A percentile compares a stretch with the other conserved stretches of the same genome.
These are phyloP conservation scores for Phytophthora quininea DNA, from an alignment of 352 stramenopile genomes.

Conservation along the genomic window DNA sequence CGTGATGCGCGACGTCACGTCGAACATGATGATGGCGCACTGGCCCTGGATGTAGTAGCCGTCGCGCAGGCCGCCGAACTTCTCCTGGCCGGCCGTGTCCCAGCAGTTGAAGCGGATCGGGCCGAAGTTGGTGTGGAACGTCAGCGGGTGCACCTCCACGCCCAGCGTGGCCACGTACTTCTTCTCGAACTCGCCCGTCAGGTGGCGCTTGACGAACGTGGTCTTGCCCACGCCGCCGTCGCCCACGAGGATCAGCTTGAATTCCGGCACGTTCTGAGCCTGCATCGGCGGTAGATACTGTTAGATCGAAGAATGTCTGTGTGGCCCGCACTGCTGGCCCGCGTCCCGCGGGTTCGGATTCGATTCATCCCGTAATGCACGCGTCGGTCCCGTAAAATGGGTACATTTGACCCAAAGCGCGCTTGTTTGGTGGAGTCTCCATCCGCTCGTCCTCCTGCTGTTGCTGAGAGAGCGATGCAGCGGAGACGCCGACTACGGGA, in stretches of 20 bases:
- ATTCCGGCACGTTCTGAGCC: conserved; percentile 95
- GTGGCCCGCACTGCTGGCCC: too few relatives aligned
- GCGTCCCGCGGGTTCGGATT: neutral
- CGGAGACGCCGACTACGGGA: too few relatives aligned
- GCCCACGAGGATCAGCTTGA: conserved; percentile 99
- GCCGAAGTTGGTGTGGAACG: conserved; percentile 99
- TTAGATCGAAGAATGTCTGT: too few relatives aligned
- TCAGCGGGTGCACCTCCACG: conserved; percentile 99
- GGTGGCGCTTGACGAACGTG: conserved; percentile 99
- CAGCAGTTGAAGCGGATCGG: conserved; percentile 99
- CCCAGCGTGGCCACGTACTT: conserved; percentile 99
- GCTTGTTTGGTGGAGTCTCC: too few relatives aligned
- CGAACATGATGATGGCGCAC: conserved; percentile 99
- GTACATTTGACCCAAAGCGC: too few relatives aligned
- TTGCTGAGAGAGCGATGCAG: too few relatives aligned
- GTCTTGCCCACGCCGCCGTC: conserved; percentile 99
- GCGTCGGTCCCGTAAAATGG: too few relatives aligned
- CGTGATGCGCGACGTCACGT: conserved; percentile 99
- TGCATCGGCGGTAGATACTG: conserved; percentile 12
- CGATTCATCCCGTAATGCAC: neutral
- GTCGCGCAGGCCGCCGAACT: conserved; percentile 96
- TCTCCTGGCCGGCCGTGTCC: conserved; percentile 99
- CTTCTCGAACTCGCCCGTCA: conserved; percentile 99
- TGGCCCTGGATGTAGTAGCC: conserved; percentile 99
- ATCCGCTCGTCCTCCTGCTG: too few relatives aligned